phyloP scores from a whole-genome alignment of 495 filamentous ascomycete species.

The Lindgomyces ingoldianus region DNA sequence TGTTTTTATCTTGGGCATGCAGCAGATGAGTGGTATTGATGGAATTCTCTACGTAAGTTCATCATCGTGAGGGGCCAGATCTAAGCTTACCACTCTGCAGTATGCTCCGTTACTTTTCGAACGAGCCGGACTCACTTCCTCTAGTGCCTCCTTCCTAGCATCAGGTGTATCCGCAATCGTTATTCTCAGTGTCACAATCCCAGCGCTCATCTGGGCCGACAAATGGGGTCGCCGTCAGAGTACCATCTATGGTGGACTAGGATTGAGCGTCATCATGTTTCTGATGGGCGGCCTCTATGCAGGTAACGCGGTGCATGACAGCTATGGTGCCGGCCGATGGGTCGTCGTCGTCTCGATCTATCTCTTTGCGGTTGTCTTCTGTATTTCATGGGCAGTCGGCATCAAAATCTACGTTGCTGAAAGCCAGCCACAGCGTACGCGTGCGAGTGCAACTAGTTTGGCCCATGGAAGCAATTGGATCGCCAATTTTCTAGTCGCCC shows the following conservation, averaged over 20 bases:
- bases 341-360: conserved; percentile 39
- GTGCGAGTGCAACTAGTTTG: conserved; percentile 42
- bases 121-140: conserved; percentile 11
- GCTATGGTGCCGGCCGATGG: conserved; percentile 17
- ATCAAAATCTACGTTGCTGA: conserved; percentile 58
- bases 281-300: conserved; percentile 50
- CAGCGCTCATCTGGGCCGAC: conserved; percentile 59
- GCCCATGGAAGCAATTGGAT: conserved; percentile 6
- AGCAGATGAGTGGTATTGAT: conserved; percentile 26
- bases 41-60: conserved; percentile 25
- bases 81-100: neutral
- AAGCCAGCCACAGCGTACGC: conserved; percentile 57
- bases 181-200: conserved; percentile 22
- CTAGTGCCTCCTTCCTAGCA: conserved; percentile 13
- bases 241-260: conserved; percentile 58
- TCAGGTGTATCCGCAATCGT: conserved; percentile 26
- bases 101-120: conserved; percentile 11
- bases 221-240: conserved; percentile 64
- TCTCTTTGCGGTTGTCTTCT: conserved; percentile 49
- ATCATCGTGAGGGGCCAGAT: neutral
- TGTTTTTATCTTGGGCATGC: conserved; percentile 5
- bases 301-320: conserved; percentile 3
- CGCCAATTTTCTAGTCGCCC: conserved; percentile 2
- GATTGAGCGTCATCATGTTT: conserved; percentile 51
- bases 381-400: conserved; percentile 56